Percentiles rank a stretch among this genome's conserved stretches.
These are phyloP conservation scores for Onygena corvina DNA, from an alignment of 2,329 filamentous ascomycete species.

Conservation along the genomic window DNA sequence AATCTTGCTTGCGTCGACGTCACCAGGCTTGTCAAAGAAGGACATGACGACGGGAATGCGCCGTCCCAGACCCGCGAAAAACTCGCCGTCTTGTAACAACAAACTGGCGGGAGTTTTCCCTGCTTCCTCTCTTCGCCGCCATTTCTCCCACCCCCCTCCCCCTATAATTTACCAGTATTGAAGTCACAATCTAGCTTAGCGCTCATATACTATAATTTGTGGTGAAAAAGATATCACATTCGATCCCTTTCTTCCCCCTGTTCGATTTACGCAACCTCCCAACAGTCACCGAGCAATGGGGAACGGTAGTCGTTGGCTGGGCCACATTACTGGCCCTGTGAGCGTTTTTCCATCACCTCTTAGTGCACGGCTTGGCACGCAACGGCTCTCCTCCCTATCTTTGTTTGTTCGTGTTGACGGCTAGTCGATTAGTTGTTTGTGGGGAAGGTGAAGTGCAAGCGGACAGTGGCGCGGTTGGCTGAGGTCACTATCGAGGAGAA, in stretches of 20 bases:
- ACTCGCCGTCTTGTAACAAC: no score
- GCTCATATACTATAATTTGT: neutral
- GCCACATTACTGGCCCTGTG: neutral
- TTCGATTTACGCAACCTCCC: slow-evolving; percentile 2
- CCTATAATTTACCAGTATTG: no score
- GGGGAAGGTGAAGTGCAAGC: neutral
- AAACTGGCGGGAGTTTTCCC: no score
- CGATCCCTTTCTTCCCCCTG: neutral
- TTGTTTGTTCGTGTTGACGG: slow-evolving; percentile 2
- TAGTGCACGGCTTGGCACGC: slow-evolving; percentile 3
- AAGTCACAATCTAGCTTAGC: neutral
- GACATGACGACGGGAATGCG: no score
- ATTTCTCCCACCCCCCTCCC: no score
- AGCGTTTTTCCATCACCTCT: neutral
- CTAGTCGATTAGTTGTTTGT: neutral
- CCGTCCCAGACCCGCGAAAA: no score
- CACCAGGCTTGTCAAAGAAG: no score
- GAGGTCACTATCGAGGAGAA: neutral
- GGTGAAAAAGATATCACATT: slow-evolving; percentile 4
- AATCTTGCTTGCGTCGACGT: no score
- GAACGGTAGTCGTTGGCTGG: neutral
- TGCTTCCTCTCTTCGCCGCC: no score
- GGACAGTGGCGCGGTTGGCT: slow-evolving; percentile 3
- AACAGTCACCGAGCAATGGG: slow-evolving; percentile 2
- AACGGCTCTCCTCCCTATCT: slow-evolving; percentile 3